Evolutionary conservation across 192 early-diverging fungal genomes (phyloP).

Genomic region (Backusella mclennaniae): DNA sequence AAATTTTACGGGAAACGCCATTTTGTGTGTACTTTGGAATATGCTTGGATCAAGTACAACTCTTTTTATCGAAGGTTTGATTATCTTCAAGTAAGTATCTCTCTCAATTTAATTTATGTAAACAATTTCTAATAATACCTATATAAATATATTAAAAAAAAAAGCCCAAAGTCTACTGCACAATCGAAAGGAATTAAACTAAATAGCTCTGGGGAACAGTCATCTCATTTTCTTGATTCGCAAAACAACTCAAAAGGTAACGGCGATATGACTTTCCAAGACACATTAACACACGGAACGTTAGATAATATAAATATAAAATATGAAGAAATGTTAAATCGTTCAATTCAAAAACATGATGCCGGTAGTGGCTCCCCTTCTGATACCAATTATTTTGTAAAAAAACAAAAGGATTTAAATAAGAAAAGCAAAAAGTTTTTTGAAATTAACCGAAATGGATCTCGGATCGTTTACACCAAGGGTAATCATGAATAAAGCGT

Average conservation of each 20-base stretch:
- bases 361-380: too few relatives aligned
- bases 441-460: too few relatives aligned
- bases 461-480: too few relatives aligned
- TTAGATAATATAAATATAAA: slow-evolving; percentile 5
- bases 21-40: slow-evolving; percentile 9
- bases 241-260: neutral
- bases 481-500: too few relatives aligned
- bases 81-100: slow-evolving; percentile 19
- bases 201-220: neutral
- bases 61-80: slow-evolving; percentile 16
- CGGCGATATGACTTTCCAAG: neutral
- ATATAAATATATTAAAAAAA: neutral
- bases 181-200: neutral
- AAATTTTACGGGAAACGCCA: slow-evolving; percentile 1
- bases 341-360: too few relatives aligned
- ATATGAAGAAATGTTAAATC: neutral
- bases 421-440: too few relatives aligned
- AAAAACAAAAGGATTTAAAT: too few relatives aligned
- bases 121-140: too few relatives aligned
- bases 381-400: too few relatives aligned
- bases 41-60: slow-evolving; percentile 16
- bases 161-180: neutral
- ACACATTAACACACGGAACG: neutral
- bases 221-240: neutral
- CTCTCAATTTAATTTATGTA: too few relatives aligned